Base-by-base conservation (phyloP, 495 filamentous ascomycete species). In the Penicillium arizonense region DNA sequence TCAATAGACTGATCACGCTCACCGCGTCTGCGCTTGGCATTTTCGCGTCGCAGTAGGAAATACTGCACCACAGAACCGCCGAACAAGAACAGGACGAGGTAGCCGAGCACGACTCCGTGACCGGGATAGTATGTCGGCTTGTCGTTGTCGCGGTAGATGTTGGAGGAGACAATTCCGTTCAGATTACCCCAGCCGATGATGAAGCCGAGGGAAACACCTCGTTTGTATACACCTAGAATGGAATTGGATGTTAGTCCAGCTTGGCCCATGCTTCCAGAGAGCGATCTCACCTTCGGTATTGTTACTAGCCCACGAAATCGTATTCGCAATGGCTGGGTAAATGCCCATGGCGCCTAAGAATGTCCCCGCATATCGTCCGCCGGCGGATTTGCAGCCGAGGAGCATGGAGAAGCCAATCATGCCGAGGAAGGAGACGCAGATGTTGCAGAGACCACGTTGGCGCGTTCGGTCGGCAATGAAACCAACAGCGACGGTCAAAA, bases 161-260 rank as follows among this genome's bases (percentile, higher is more conserved):
- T 93, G 52, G 81, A 87, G 55, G 80, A 84, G 43, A 96, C 87
- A 37, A 96, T 82, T 14, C 91, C 90, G 70, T 94, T 96, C 20
- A 97, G 74, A 55, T 97, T 97, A 7, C 92, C 92, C 90, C 91
- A 96, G 13, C 90, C 90, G 53, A 95, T 91, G 21, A 96, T 88
- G 34, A 96, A 83, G 0, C 92, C 92, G 3, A 96, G 69, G 0
- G 88, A 87, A 2, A 96, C 84, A 18, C 92, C 93, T 20, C 93
- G 82, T 76, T 96, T 96, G 71, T 96, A 95, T 4, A 91, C 87
- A 16, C 93, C 73, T 77, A 44, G 6, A 26, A 14, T 30, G n/a
- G 28, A 28, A 44, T 4, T 2, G 20, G 1, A 9, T 34, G 24
- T 60, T 10, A 57, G 33, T 21, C 21, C 21, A 26, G 14, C 10